Base-by-base conservation (phyloP, 1,139 yeast species). In the Yarrowia galli region DNA sequence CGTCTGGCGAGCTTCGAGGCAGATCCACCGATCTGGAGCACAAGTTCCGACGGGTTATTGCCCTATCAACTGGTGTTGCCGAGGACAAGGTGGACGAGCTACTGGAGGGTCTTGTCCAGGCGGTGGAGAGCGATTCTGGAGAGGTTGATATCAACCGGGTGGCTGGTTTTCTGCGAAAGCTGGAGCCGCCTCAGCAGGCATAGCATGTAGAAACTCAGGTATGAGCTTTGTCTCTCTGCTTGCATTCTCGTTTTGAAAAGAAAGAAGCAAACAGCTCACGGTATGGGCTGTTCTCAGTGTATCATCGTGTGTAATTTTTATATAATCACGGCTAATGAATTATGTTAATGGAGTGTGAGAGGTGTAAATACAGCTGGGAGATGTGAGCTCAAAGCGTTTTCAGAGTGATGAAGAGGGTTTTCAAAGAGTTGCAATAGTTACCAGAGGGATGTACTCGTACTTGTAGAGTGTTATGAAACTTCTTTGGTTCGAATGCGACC, bases 61-160 rank as follows among this genome's bases (percentile, higher is more conserved):
- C 97, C 56, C 82, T 92, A 68, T 93, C 98, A 80, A 90, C 97
- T 4, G 95, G 96, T 23, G 96, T 92, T 32, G 91, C 87, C 60
- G 89, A 86, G 68, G 82, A 80, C 28, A 89, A 89, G 72, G 97
- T 93, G 51, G 99, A 95, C 76, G 86, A 85, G 69, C 83, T 95
- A 73, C 83, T 95, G 69, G 96, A 90, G 72, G 97, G 96, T 5
- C 83, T 95, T 67, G 85, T 95, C 36, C 92, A 89, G 75, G 97
- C 98, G 16, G 97, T 95, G 6, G 97, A 92, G 71, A 89, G 92
- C 70, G 92, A 88, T 74, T 89, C 89, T 0, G 88, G 85, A 68
- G 89, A 86, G 68, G 86, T 86, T 68, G 89, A 87, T 72, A 80
- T 87, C 73, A 85, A 80, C 38, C 74, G 86, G 38, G 84, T 84